Percentiles rank a stretch among this genome's conserved stretches.
phyloP scores from a whole-genome alignment of 768 basidiomycete genomes.

The Coprinopsis sp. region DNA sequence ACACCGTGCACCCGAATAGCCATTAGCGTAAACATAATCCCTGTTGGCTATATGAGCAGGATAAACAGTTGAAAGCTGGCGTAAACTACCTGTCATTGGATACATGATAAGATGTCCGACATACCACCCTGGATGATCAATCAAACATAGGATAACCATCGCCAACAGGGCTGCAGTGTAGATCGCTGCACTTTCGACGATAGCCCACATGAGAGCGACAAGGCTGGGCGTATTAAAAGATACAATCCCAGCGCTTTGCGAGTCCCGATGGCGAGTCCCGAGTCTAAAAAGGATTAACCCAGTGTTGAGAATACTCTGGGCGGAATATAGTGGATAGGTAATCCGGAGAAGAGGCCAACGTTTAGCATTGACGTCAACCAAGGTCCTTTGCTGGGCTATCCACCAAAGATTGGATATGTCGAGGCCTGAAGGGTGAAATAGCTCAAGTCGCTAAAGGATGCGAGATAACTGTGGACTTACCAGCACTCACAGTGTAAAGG shows the following conservation, averaged over 20 bases:
- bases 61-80: not conserved
- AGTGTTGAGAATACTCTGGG: slow-evolving; percentile 26
- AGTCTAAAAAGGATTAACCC: slow-evolving; percentile 25
- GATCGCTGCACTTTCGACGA: slow-evolving; percentile 29
- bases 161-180: slow-evolving; percentile 26
- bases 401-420: slow-evolving; percentile 17
- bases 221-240: slow-evolving; percentile 9
- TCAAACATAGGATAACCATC: slow-evolving; percentile 22
- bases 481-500: slow-evolving; percentile 14
- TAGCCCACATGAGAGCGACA: slow-evolving; percentile 20
- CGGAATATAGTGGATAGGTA: slow-evolving; percentile 23
- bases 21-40: slow-evolving; percentile 29
- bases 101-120: slow-evolving; percentile 24
- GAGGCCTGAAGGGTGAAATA: slow-evolving; percentile 11
- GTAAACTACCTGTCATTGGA: slow-evolving; percentile 24
- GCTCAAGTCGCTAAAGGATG: not conserved
- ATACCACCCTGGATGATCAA: slow-evolving; percentile 19
- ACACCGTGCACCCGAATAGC: slow-evolving; percentile 25
- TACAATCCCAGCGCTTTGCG: slow-evolving; percentile 16
- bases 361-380: not conserved
- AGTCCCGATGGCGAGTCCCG: slow-evolving; percentile 20
- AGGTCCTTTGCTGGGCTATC: slow-evolving; percentile 16
- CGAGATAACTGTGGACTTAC: slow-evolving; percentile 14
- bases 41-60: slow-evolving; percentile 6
- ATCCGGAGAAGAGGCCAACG: slow-evolving; percentile 12